A percentile compares a stretch with the other conserved stretches of the same genome.
Conservation (phyloP, 1,139 yeast species). For the Zygotorulaspora mrakii region DNA sequence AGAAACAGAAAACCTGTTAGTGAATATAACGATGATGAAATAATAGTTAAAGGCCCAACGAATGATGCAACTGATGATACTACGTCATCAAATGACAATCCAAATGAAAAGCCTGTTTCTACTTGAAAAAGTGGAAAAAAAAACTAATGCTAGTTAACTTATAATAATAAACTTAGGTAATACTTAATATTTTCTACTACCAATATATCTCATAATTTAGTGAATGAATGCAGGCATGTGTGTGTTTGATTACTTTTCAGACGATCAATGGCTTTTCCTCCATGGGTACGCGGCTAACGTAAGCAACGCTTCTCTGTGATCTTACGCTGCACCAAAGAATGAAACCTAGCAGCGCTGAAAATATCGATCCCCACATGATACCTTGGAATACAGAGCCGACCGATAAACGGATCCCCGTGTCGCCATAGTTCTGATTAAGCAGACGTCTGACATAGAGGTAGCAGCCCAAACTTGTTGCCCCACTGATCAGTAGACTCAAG, state of each 20-base stretch:
- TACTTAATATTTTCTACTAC: too few relatives aligned
- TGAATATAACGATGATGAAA: constrained; percentile 11
- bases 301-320: constrained; percentile 13
- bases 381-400: constrained; percentile 28
- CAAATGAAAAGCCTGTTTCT: constrained; percentile 3
- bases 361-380: constrained; percentile 32
- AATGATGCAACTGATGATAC: constrained; percentile 9
- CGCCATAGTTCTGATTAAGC: constrained; percentile 21
- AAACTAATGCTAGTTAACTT: too few relatives aligned
- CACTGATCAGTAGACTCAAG: constrained; percentile 25
- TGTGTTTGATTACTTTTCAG: too few relatives aligned
- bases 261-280: constrained; percentile 26
- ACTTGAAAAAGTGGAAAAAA: constrained; percentile 3
- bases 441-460: constrained; percentile 26
- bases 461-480: constrained; percentile 31
- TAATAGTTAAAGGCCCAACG: constrained; percentile 7
- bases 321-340: constrained; percentile 28
- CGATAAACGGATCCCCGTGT: constrained; percentile 27
- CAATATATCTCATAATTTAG: too few relatives aligned
- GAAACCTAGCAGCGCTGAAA: constrained; percentile 25
- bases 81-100: constrained; percentile 6
- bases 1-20: background rate
- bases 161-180: too few relatives aligned
- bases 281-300: constrained; percentile 16
- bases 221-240: too few relatives aligned